These are phyloP conservation scores for Taphrina pruni DNA, from an alignment of 1,139 yeast species.

Conservation along the genomic window DNA sequence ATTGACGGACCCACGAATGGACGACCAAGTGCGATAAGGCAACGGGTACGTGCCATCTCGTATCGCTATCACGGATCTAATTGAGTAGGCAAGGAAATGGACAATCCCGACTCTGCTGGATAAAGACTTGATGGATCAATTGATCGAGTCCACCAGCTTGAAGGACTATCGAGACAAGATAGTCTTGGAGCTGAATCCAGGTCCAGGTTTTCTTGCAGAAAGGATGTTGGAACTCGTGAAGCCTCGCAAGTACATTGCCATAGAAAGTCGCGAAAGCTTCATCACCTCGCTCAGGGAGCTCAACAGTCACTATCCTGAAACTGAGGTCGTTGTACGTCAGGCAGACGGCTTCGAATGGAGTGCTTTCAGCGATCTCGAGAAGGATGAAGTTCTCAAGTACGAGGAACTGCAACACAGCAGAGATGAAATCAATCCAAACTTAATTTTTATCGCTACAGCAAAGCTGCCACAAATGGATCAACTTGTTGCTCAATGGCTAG, in stretches of 20 bases:
- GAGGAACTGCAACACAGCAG: constrained; percentile 18
- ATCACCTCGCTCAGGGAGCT: constrained; percentile 7
- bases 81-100: constrained; percentile 14
- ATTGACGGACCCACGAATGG: neutral
- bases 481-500: constrained; percentile 34
- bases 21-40: neutral
- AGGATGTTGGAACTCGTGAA: constrained; percentile 16
- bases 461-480: constrained; percentile 19
- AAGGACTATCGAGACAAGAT: constrained; percentile 12
- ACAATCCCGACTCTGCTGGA: constrained; percentile 18
- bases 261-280: constrained; percentile 22
- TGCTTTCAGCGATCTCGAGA: constrained; percentile 18
- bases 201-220: constrained; percentile 33
- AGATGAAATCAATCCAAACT: constrained; percentile 25
- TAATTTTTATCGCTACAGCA: constrained; percentile 28
- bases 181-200: constrained; percentile 34
- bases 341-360: constrained; percentile 36
- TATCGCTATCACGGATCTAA: neutral
- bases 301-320: neutral
- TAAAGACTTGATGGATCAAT: constrained; percentile 3
- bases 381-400: constrained; percentile 9
- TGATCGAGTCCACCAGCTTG: constrained; percentile 4
- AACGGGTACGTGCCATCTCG: neutral
- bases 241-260: constrained; percentile 23
- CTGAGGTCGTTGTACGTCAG: neutral